Evolutionary conservation across 352 stramenopile species (phyloP).

Genomic region (Phytophthora niederhauseri): DNA sequence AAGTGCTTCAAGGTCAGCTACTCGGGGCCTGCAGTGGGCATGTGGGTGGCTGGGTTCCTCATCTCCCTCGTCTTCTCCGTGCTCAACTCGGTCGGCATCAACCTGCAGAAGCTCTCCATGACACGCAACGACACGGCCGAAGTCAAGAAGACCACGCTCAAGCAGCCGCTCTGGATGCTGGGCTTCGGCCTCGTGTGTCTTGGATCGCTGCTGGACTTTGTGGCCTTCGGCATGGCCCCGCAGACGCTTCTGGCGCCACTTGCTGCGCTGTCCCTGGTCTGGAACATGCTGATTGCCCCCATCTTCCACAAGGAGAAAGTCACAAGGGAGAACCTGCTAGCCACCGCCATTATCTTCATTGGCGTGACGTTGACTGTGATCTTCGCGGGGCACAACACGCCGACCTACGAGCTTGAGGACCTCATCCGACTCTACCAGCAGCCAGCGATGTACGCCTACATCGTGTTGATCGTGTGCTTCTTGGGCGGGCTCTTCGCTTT

Average conservation of each 20-base stretch:
- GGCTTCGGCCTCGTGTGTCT: conserved; percentile 85
- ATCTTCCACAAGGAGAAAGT: conserved; percentile 92
- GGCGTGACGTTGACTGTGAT: conserved; percentile 91
- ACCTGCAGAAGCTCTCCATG: conserved; percentile 92
- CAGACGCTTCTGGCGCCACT: conserved; percentile 91
- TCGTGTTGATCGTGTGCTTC: conserved; percentile 77
- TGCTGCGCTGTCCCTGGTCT: conserved; percentile 89
- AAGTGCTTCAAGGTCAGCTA: conserved; percentile 87
- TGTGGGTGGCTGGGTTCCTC: conserved; percentile 88
- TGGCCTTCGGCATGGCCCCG: conserved; percentile 92
- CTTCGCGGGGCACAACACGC: conserved; percentile 87
- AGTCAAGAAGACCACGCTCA: conserved; percentile 77
- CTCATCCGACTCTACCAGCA: conserved; percentile 85
- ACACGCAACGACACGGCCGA: conserved; percentile 66
- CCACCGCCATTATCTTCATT: conserved; percentile 89
- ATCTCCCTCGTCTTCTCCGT: conserved; percentile 91
- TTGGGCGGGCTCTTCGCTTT: conserved; percentile 64
- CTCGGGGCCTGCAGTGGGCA: conserved; percentile 67
- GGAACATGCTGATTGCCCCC: conserved; percentile 93
- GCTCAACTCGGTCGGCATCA: conserved; percentile 91
- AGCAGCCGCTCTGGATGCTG: conserved; percentile 91
- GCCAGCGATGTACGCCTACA: conserved; percentile 85
- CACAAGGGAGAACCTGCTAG: conserved; percentile 78
- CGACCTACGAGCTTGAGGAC: conserved; percentile 86
- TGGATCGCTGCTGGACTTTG: conserved; percentile 90